Base-by-base conservation (phyloP, 2,329 filamentous ascomycete genomes). In the Aspergillus calidoustus region DNA sequence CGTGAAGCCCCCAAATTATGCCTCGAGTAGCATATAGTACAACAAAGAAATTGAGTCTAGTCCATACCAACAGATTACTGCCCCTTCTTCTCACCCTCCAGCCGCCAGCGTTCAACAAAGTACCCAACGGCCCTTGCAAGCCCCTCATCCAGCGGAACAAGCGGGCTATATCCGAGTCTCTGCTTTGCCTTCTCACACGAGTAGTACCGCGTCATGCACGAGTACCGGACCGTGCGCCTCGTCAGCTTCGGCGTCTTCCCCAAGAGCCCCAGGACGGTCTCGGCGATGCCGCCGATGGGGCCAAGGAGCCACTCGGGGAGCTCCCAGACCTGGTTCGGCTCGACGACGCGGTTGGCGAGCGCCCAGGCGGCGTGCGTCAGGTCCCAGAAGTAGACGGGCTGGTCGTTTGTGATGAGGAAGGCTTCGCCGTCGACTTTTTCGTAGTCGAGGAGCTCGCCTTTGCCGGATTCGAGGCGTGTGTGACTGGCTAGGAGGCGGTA, bases 381-480 rank as follows among this genome's bases (percentile, higher is more conserved):
- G 77, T 96, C 92, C 88, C 95, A 96, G 78, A 97, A 96, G 76
- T 94, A 94, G 22, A 96, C 83, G 5, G 94, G 94, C 68, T 87
- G 83, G 77, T 93, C 91, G 76, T 98, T 98, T 61, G 92, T 95
- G 72, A 98, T 87, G 79, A 97, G 88, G 81, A 98, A 94, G 54
- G 89, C 89, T 76, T 97, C 89, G 62, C 94, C 95, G 74, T 93
- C 91, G 54, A 93, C 87, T 62, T 84, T 84, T 80, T 92, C 90
- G 77, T 87, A 80, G 77, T 91, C 87, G 43, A 91, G 83, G n/a
- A 88, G 88, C 0, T 83, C 82, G 22, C 86, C 88, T 57, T 81
- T 77, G 53, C 76, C 75, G 41, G 73, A 61, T n/a, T 84, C 80
- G 58, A 69, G 64, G 17, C 77, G 74, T 41, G 68, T 65, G 61